Evolutionary conservation across 805 yeast species (phyloP).

Genomic region (Starmera dryadoides): DNA sequence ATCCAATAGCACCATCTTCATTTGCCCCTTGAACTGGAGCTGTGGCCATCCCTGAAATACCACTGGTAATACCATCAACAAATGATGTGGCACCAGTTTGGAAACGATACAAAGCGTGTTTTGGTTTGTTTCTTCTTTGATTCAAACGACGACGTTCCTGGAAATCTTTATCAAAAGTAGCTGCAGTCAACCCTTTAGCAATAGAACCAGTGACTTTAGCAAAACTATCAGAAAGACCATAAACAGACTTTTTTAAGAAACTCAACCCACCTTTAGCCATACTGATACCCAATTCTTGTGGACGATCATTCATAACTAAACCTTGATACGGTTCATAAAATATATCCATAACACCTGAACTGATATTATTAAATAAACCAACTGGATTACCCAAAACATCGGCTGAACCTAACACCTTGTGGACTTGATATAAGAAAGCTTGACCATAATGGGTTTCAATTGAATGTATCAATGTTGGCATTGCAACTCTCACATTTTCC

Average conservation of each 20-base stretch:
- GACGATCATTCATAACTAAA: conserved; percentile 86
- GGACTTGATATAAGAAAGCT: conserved; percentile 84
- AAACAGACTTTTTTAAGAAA: conserved; percentile 89
- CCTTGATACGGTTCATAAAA: conserved; percentile 98
- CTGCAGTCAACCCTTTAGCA: conserved; percentile 89
- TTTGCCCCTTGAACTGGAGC: conserved; percentile 89
- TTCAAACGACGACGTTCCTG: conserved; percentile 75
- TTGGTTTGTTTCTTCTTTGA: conserved; percentile 71
- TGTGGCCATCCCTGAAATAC: conserved; percentile 81
- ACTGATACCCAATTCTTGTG: conserved; percentile 92
- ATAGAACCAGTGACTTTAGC: conserved; percentile 89
- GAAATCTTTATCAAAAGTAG: conserved; percentile 78
- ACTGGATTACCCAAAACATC: conserved; percentile 97
- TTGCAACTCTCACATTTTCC: conserved; percentile 85
- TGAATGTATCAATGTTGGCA: conserved; percentile 62
- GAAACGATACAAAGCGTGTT: conserved; percentile 79
- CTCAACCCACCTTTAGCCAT: conserved; percentile 94
- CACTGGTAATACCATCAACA: conserved; percentile 80
- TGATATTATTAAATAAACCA: conserved; percentile 85
- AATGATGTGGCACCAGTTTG: conserved; percentile 85
- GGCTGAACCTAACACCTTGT: conserved; percentile 91
- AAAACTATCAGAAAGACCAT: conserved; percentile 90
- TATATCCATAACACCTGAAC: conserved; percentile 93
- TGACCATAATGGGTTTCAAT: conserved; percentile 84
- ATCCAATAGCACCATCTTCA: conserved; percentile 86